Percentiles rank a stretch among this genome's conserved stretches.
Conservation (phyloP, 1,284 basidiomycete genomes). For the Leccinum solheimii region DNA sequence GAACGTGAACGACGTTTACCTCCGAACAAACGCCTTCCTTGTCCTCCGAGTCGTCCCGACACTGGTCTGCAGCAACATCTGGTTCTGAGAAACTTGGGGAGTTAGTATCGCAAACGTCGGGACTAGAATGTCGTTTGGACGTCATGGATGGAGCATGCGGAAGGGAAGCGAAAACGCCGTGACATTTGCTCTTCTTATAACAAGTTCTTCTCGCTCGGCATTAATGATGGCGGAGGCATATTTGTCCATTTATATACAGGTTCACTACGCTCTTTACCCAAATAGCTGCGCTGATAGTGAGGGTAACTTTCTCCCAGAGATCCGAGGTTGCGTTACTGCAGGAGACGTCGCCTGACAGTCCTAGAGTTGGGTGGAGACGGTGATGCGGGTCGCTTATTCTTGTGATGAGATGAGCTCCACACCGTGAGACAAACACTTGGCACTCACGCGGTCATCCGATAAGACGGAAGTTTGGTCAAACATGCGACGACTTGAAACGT, state of each 20-base stretch:
- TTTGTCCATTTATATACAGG: constrained; percentile 8
- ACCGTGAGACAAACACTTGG: neutral
- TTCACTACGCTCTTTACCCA: constrained; percentile 5
- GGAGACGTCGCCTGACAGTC: constrained; percentile 17
- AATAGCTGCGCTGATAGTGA: neutral
- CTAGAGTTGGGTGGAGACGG: constrained; percentile 4
- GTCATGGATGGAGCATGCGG: constrained; percentile 20
- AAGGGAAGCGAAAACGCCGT: neutral
- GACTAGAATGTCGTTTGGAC: constrained; percentile 10
- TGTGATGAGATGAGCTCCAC: constrained; percentile 9
- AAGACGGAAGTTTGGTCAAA: constrained; percentile 21
- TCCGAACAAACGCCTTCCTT: constrained; percentile 9
- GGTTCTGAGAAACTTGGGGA: neutral
- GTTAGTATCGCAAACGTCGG: constrained; percentile 5
- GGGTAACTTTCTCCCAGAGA: neutral
- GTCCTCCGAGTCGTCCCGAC: constrained; percentile 7
- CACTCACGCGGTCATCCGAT: constrained; percentile 16
- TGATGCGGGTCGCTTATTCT: constrained; percentile 21
- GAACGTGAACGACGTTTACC: constrained; percentile 2
- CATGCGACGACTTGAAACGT: constrained; percentile 6
- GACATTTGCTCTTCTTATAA: constrained; percentile 8
- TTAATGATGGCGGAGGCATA: neutral
- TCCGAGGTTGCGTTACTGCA: constrained; percentile 7
- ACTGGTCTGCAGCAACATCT: neutral
- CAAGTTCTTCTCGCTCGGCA: neutral